Percentiles rank a stretch among this genome's conserved stretches.
Conservation (phyloP, 1,139 yeast genomes). For the Scheffersomyces segobiensis region DNA sequence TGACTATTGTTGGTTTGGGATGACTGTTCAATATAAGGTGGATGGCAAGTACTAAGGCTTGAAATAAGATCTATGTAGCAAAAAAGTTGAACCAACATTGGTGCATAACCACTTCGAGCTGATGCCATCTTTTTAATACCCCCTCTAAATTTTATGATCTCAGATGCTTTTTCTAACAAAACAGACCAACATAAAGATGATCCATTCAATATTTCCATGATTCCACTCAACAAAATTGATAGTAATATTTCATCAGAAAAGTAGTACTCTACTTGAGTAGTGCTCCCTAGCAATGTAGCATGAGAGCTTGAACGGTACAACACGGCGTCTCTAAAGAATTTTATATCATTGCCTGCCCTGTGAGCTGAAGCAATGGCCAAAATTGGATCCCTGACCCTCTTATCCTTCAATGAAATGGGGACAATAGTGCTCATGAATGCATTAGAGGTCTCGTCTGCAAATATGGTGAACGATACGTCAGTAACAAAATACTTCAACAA, state of each 20-base stretch:
- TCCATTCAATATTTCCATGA: slow-evolving; percentile 21
- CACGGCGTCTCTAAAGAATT: slow-evolving; percentile 12
- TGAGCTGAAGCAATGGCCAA: slow-evolving; percentile 20
- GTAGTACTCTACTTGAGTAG: slow-evolving; percentile 8
- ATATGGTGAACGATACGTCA: slow-evolving; percentile 17
- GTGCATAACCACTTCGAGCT: slow-evolving; percentile 11
- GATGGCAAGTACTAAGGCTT: slow-evolving; percentile 20
- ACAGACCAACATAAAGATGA: slow-evolving; percentile 19
- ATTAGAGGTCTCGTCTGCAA: slow-evolving; percentile 20
- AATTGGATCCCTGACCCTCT: slow-evolving; percentile 16
- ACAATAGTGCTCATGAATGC: slow-evolving; percentile 17
- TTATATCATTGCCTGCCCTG: slow-evolving; percentile 10
- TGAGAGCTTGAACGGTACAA: slow-evolving; percentile 18
- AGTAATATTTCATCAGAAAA: slow-evolving; percentile 14
- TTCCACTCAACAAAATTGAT: slow-evolving; percentile 15
- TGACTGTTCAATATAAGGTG: slow-evolving; percentile 15
- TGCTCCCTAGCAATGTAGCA: slow-evolving; percentile 11
- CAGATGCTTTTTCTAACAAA: slow-evolving; percentile 18
- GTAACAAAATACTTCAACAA: slow-evolving; percentile 17
- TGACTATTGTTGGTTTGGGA: background rate
- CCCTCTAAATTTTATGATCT: slow-evolving; percentile 16
- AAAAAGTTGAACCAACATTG: slow-evolving; percentile 19
- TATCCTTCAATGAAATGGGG: slow-evolving; percentile 16
- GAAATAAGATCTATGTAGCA: slow-evolving; percentile 21
- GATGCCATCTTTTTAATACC: slow-evolving; percentile 14